Evolutionary conservation across 768 basidiomycete genomes (phyloP).

Genomic region (Suillus tomentosus): DNA sequence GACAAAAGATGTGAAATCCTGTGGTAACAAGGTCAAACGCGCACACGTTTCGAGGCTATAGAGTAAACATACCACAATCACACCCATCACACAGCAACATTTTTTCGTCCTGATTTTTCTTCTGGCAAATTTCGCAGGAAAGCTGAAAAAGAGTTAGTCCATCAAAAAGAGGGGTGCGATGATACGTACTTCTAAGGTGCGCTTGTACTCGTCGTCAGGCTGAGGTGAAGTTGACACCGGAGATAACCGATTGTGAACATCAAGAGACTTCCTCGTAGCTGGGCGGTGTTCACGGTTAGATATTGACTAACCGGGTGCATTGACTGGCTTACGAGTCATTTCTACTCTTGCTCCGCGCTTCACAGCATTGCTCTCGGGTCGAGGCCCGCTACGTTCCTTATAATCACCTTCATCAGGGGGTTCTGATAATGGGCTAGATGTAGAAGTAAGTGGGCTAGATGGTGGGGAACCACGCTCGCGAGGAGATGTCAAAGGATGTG

Average conservation of each 20-base stretch:
- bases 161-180: slow-evolving; percentile 21
- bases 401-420: slow-evolving; percentile 75
- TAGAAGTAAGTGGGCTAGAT: slow-evolving; percentile 73
- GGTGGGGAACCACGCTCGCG: slow-evolving; percentile 59
- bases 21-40: slow-evolving; percentile 21
- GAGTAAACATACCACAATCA: slow-evolving; percentile 61
- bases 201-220: slow-evolving; percentile 41
- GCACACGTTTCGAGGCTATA: slow-evolving; percentile 13
- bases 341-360: slow-evolving; percentile 61
- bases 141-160: slow-evolving; percentile 47
- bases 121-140: slow-evolving; percentile 92
- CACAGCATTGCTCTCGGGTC: slow-evolving; percentile 41
- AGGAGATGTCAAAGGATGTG: slow-evolving; percentile 40
- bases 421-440: slow-evolving; percentile 79
- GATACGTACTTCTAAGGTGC: slow-evolving; percentile 52
- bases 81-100: slow-evolving; percentile 93
- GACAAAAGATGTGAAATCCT: slow-evolving; percentile 98
- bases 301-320: background rate
- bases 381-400: slow-evolving; percentile 52
- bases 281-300: slow-evolving; percentile 18
- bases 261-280: slow-evolving; percentile 38
- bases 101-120: slow-evolving; percentile 83
- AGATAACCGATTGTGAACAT: slow-evolving; percentile 23
- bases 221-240: slow-evolving; percentile 26
- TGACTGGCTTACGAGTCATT: slow-evolving; percentile 35